Evolutionary conservation across 768 basidiomycete species (phyloP).

Genomic region (Hypsizygus marmoreus): DNA sequence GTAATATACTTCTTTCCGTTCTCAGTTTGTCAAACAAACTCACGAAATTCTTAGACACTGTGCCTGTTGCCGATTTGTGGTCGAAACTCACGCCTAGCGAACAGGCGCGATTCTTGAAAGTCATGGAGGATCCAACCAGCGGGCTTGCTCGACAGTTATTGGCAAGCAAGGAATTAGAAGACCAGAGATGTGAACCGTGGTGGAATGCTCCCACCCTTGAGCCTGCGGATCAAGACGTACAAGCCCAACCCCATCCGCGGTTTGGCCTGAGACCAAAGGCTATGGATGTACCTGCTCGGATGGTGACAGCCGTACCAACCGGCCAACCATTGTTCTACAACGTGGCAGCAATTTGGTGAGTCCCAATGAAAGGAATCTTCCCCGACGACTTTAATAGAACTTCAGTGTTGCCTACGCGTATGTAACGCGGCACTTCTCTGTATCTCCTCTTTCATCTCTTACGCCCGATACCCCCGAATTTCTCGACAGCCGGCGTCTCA

Average conservation of each 20-base stretch:
- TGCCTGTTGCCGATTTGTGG: conserved; percentile 62
- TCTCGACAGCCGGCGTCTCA: conserved; percentile 44
- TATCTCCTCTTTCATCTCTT: conserved; percentile 55
- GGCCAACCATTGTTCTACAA: conserved; percentile 64
- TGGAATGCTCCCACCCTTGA: conserved; percentile 51
- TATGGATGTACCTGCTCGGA: conserved; percentile 46
- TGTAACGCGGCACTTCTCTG: conserved; percentile 59
- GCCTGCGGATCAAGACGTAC: conserved; percentile 7
- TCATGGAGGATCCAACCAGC: conserved; percentile 62
- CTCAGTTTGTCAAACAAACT: background rate
- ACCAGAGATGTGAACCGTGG: conserved; percentile 65
- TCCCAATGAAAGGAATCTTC: conserved; percentile 8
- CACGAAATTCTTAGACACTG: conserved; percentile 44
- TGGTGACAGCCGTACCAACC: conserved; percentile 39
- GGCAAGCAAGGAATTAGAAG: conserved; percentile 53
- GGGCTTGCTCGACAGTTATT: conserved; percentile 62
- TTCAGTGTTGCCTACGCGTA: conserved; percentile 73
- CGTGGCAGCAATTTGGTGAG: conserved; percentile 67
- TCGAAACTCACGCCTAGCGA: conserved; percentile 60
- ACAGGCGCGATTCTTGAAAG: conserved; percentile 57
- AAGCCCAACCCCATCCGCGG: conserved; percentile 9
- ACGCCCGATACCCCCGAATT: conserved; percentile 42
- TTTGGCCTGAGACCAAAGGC: conserved; percentile 43
- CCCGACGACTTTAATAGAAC: too few species aligned
- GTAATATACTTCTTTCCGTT: conserved; percentile 37